Evolutionary conservation across 257 asterid genomes (phyloP), one percentile per base, ranked within the genome.

Genomic region (Solanum pennellii): DNA sequence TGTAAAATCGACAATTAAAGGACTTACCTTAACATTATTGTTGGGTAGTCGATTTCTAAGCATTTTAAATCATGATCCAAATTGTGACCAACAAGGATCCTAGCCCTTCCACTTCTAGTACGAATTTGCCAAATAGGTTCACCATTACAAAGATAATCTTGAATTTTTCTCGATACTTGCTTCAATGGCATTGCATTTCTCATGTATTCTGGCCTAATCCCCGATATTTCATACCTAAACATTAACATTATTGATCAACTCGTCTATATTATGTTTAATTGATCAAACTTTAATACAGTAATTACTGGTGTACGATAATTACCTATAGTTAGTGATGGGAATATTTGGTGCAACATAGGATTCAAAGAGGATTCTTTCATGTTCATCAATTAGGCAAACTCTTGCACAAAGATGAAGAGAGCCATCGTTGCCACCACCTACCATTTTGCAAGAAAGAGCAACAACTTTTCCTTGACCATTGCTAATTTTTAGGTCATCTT

Each of bases 401-500:
- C 98, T 91, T 29, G 94, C 98, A 82, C 99, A 96, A 87, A 95
- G 92, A 89, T 95, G 98, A 44, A 94, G 86, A 41, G 98, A 92
- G 45, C 98, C 98, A 90, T 96, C 98, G 29, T 91, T 93, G 82
- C 99, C 99, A 21, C 99, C 99, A 0, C 98, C 98, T 3, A 96
- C 98, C 95, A 94, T 96, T 90, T 93, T 96, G 93, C 99, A 95
- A 60, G 98, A 96, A 60, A 96, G 92, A 49, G 99, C 92, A 86
- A 94, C 98, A 83, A 89, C 95, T 90, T 88, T 94, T 68, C 91
- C 95, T 88, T 94, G 89, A 44, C 88, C 90, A 74, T 91, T 92
- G 27, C 93, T 98, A 20, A 89, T 92, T 89, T 94, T 93, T 89
- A 94, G 18, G 45, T 95, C 97, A 82, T 96, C 98, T 85, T 94